Evolutionary conservation across 2,329 filamentous ascomycete species (phyloP).

Genomic region (Conoideocrella luteorostrata): DNA sequence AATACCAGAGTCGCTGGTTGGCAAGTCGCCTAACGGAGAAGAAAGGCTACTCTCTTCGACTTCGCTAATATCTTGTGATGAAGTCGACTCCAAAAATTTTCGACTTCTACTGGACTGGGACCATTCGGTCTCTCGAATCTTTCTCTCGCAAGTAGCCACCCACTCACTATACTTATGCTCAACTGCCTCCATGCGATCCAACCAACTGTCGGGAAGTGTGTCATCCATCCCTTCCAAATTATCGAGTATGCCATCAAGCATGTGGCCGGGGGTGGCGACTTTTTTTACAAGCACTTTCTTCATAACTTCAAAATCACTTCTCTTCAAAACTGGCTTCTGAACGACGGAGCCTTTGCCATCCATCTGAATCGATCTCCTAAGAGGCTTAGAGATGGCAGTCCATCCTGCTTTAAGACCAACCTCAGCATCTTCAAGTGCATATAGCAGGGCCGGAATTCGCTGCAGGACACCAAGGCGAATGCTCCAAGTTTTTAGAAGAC

Average conservation of each 20-base stretch:
- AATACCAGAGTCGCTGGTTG: neutral
- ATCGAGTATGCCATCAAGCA: slow-evolving; percentile 82
- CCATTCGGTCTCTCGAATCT: slow-evolving; percentile 62
- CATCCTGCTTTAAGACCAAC: slow-evolving; percentile 60
- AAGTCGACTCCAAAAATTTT: slow-evolving; percentile 1
- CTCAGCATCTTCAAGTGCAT: slow-evolving; percentile 60
- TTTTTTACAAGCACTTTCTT: slow-evolving; percentile 59
- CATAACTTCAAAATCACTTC: slow-evolving; percentile 50
- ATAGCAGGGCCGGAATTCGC: slow-evolving; percentile 63
- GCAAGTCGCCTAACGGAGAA: neutral
- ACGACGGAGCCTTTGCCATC: slow-evolving; percentile 12
- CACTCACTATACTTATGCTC: slow-evolving; percentile 76
- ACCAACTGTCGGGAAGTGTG: slow-evolving; percentile 78
- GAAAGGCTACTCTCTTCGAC: neutral
- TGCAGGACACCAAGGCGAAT: slow-evolving; percentile 68
- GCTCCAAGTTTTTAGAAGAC: slow-evolving; percentile 71
- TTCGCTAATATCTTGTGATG: neutral
- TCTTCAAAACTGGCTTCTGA: slow-evolving; percentile 25
- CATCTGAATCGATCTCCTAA: slow-evolving; percentile 14
- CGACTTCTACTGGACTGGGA: slow-evolving; percentile 1
- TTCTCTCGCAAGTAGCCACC: slow-evolving; percentile 70
- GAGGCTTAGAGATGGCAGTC: slow-evolving; percentile 45
- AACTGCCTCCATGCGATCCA: slow-evolving; percentile 75
- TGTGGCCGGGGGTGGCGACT: slow-evolving; percentile 62
- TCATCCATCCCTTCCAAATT: slow-evolving; percentile 77